Conservation (phyloP, 345 rosid genomes). For the Mangifera indica region DNA sequence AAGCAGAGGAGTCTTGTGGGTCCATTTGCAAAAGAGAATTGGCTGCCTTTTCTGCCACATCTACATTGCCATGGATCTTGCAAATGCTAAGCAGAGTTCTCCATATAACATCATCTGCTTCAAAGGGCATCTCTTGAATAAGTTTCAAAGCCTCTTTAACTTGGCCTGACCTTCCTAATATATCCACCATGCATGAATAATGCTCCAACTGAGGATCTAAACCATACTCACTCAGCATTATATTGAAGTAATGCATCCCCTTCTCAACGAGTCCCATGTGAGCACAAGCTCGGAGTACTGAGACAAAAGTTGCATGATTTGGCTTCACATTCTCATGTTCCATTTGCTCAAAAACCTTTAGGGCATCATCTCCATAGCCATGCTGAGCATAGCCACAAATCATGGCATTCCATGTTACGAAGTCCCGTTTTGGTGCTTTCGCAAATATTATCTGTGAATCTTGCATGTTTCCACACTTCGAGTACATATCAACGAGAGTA, state of each 20-base stretch:
- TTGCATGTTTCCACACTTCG: constrained; percentile 81
- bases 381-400: constrained; percentile 86
- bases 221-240: constrained; percentile 56
- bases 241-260: constrained; percentile 62
- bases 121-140: constrained; percentile 68
- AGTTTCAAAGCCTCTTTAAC: constrained; percentile 56
- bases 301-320: constrained; percentile 79
- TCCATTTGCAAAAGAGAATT: constrained; percentile 55
- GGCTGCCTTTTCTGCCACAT: constrained; percentile 71
- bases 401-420: constrained; percentile 94
- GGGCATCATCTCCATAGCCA: constrained; percentile 78
- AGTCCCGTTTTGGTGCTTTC: constrained; percentile 62
- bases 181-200: constrained; percentile 89
- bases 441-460: constrained; percentile 71
- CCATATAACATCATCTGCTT: constrained; percentile 83
- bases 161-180: constrained; percentile 79
- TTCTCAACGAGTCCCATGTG: constrained; percentile 66
- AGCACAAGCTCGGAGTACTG: constrained; percentile 91
- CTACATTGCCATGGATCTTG: constrained; percentile 65
- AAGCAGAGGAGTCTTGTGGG: constrained; percentile 82
- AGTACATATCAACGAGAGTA: constrained; percentile 95
- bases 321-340: constrained; percentile 51
- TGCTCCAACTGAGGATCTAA: constrained; percentile 81
- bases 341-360: constrained; percentile 63
- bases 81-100: constrained; percentile 79